Conservation (phyloP, 495 filamentous ascomycete genomes). For the Evansstolkia leycettana region DNA sequence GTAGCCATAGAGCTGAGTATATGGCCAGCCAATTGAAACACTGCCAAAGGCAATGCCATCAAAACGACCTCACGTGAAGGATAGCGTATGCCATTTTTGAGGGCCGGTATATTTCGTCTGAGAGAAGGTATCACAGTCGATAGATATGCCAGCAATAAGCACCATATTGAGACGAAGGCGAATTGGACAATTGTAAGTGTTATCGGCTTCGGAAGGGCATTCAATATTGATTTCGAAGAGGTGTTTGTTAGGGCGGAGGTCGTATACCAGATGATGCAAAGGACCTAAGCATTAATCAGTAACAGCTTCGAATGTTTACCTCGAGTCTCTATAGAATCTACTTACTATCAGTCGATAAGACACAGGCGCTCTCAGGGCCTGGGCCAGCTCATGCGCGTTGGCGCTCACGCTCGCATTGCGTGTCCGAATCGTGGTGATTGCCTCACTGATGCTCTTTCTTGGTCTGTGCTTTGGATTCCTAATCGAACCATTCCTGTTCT, state of each 20-base stretch:
- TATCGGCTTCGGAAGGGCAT: constrained; percentile 79
- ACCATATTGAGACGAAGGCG: constrained; percentile 82
- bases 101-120: constrained; percentile 55
- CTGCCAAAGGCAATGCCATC: constrained; percentile 78
- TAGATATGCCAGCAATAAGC: constrained; percentile 62
- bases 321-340: constrained; percentile 6
- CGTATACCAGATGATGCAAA: constrained; percentile 85
- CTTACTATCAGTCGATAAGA: constrained; percentile 79
- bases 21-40: constrained; percentile 89
- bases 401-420: constrained; percentile 74
- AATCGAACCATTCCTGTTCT: constrained; percentile 29
- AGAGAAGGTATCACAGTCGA: constrained; percentile 57
- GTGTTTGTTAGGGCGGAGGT: constrained; percentile 93
- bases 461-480: constrained; percentile 47
- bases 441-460: constrained; percentile 78
- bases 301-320: not conserved
- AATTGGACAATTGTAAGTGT: constrained; percentile 95
- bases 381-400: constrained; percentile 86
- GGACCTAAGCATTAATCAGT: constrained; percentile 37
- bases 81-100: constrained; percentile 69
- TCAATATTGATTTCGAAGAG: constrained; percentile 94
- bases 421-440: constrained; percentile 65
- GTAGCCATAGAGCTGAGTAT: constrained; percentile 89
- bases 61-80: constrained; percentile 74
- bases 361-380: constrained; percentile 79